A percentile compares a stretch with the other conserved stretches of the same genome.
These are phyloP conservation scores for Mortierella sp. DNA, from an alignment of 371 early-diverging fungal species.

Conservation along the genomic window DNA sequence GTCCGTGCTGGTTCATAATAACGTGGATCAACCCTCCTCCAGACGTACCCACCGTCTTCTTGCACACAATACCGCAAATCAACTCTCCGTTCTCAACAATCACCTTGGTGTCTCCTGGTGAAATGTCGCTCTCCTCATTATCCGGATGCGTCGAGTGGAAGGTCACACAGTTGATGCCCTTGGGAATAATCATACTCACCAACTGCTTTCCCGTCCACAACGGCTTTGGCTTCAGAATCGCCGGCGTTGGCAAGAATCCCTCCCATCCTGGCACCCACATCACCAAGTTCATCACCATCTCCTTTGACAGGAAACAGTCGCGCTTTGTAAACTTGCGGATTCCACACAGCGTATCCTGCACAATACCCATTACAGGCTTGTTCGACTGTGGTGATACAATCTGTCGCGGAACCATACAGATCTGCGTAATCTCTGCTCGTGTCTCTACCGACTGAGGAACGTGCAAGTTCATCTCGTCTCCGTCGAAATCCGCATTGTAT, in stretches of 20 bases:
- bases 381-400: constrained; percentile 99
- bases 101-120: constrained; percentile 94
- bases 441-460: constrained; percentile 98
- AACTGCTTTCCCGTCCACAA: constrained; percentile 99
- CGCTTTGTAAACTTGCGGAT: constrained; percentile 96
- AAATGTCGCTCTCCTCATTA: constrained; percentile 78
- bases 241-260: constrained; percentile 93
- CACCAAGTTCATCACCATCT: constrained; percentile 95
- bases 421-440: constrained; percentile 94
- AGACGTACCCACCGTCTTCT: constrained; percentile 96
- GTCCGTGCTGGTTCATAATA: constrained; percentile 96
- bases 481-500: constrained; percentile 99
- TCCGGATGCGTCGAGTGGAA: constrained; percentile 89
- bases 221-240: constrained; percentile 95
- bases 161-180: constrained; percentile 86
- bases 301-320: constrained; percentile 92
- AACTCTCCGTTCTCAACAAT: constrained; percentile 96
- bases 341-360: constrained; percentile 99
- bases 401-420: constrained; percentile 98
- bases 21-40: constrained; percentile 97
- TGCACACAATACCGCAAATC: constrained; percentile 96
- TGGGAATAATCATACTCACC: constrained; percentile 92
- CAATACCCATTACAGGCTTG: constrained; percentile 99
- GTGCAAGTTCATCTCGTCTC: constrained; percentile 99
- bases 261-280: constrained; percentile 98